These are phyloP conservation scores for Aspergillus asperescens DNA, from an alignment of 495 filamentous ascomycete species.

Conservation along the genomic window DNA sequence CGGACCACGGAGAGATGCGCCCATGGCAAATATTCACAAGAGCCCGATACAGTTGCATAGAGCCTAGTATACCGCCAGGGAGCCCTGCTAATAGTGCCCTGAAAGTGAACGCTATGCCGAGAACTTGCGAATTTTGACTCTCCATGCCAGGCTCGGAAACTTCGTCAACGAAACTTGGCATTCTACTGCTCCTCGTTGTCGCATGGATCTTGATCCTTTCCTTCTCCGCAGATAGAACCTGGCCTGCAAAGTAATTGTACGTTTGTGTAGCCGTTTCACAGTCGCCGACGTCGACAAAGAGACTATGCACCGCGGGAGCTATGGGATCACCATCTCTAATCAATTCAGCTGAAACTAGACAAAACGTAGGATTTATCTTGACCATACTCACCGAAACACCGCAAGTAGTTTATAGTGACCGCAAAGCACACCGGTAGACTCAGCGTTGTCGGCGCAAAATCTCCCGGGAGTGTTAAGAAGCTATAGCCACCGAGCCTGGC, in stretches of 20 bases:
- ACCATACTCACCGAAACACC: constrained; percentile 54
- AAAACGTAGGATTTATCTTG: not conserved
- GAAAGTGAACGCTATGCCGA: constrained; percentile 68
- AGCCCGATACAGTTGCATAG: constrained; percentile 57
- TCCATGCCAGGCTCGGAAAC: constrained; percentile 13
- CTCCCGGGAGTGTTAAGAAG: constrained; percentile 57
- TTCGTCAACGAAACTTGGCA: constrained; percentile 22
- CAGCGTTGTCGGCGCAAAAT: constrained; percentile 59
- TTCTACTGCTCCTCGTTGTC: constrained; percentile 25
- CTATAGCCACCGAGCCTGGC: constrained; percentile 70
- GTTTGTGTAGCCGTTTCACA: constrained; percentile 26
- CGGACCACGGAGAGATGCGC: constrained; percentile 44
- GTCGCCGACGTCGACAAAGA: constrained; percentile 35
- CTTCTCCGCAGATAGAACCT: constrained; percentile 33
- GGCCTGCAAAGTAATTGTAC: constrained; percentile 37
- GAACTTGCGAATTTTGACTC: constrained; percentile 41
- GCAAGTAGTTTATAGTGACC: constrained; percentile 60
- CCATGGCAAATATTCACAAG: constrained; percentile 58
- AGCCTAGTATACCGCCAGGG: constrained; percentile 71
- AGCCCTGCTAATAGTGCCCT: constrained; percentile 65
- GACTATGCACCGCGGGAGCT: constrained; percentile 23
- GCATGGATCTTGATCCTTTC: constrained; percentile 30
- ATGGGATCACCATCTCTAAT: constrained; percentile 1
- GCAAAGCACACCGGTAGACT: constrained; percentile 71
- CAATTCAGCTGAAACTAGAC: not conserved